Evolutionary conservation across 192 early-diverging fungal genomes (phyloP).

Genomic region (Entomortierella lignicola): DNA sequence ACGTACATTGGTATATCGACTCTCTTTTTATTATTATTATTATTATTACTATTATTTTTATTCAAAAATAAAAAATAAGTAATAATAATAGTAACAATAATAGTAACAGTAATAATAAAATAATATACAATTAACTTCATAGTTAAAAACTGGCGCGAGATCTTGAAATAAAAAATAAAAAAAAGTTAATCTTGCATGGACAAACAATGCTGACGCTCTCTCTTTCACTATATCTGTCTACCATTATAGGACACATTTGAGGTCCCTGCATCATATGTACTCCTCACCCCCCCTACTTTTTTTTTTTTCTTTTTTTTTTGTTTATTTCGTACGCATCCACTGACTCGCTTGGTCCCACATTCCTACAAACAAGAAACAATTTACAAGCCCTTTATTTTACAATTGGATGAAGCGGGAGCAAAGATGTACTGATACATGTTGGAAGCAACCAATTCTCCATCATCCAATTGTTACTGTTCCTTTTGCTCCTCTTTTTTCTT

Average conservation of each 20-base stretch:
- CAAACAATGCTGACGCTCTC: no score
- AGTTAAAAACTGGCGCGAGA: no score
- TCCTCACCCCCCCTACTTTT: neutral
- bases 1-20: no score
- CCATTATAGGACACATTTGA: neutral
- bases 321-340: neutral
- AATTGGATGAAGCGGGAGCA: neutral
- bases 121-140: no score
- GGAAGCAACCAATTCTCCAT: neutral
- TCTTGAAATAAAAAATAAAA: no score
- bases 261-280: neutral
- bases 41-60: no score
- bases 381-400: neutral
- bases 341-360: neutral
- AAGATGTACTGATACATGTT: neutral
- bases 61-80: no score
- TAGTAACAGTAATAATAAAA: no score
- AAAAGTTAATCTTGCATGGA: no score
- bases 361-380: neutral
- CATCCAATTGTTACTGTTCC: constrained; percentile 5
- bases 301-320: neutral
- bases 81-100: no score
- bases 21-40: no score
- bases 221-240: no score
- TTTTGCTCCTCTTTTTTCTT: neutral